Conservation (phyloP, 169 alveolate genomes). For the Plasmodium billcollinsi region DNA sequence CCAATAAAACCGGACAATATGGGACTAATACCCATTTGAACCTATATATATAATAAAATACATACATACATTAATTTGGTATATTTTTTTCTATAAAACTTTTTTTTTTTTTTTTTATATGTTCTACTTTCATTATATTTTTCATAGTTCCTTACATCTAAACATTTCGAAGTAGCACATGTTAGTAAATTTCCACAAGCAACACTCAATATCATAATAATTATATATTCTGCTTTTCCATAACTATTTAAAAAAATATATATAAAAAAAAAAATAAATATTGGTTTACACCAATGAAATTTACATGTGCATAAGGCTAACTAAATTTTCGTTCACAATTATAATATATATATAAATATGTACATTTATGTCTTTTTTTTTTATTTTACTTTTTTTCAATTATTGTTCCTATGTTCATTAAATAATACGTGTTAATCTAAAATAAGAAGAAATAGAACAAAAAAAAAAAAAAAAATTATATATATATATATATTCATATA, state of each 20-base stretch:
- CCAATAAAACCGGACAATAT: conserved; percentile 56
- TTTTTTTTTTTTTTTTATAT: neutral
- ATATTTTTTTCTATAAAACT: neutral
- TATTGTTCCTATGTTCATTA: conserved; percentile 47
- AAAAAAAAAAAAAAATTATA: neutral
- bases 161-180: conserved; percentile 35
- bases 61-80: neutral
- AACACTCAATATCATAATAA: conserved; percentile 24
- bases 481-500: neutral
- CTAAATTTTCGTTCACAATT: neutral
- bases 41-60: conserved; percentile 11
- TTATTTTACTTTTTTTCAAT: conserved; percentile 36
- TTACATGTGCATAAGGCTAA: neutral
- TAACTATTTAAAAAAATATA: conserved; percentile 3
- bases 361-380: neutral
- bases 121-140: no score
- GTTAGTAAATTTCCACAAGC: conserved; percentile 36
- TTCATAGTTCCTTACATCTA: conserved; percentile 18
- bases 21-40: conserved; percentile 48
- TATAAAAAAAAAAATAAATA: neutral
- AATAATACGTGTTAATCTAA: conserved; percentile 52
- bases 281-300: neutral
- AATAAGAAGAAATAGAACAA: neutral
- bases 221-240: conserved; percentile 9
- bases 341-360: no score